Conservation (phyloP, 139 green algal genomes). For the Diplosphaera chodatii region DNA sequence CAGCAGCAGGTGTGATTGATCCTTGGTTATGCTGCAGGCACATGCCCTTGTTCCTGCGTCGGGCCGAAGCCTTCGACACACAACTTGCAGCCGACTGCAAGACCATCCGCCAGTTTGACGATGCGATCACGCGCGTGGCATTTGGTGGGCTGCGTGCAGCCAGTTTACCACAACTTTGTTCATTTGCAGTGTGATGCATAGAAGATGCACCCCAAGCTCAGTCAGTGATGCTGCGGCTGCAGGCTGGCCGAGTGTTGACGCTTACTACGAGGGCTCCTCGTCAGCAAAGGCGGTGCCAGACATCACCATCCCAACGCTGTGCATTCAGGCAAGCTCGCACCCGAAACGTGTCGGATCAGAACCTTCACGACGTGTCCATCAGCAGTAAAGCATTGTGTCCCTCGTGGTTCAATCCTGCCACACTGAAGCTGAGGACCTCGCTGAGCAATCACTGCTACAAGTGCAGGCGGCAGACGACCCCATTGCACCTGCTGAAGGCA, state of each 20-base stretch:
- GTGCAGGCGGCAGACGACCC: slow-evolving; percentile 77
- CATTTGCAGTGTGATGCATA: too few relatives aligned
- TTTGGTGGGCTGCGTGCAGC: slow-evolving; percentile 28
- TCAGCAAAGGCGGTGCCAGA: neutral
- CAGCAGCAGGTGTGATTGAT: too few relatives aligned
- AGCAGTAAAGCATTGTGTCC: too few relatives aligned
- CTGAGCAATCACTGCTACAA: too few relatives aligned
- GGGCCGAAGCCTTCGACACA: neutral
- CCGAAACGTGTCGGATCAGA: neutral
- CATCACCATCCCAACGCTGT: slow-evolving; percentile 54
- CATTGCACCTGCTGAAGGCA: slow-evolving; percentile 73
- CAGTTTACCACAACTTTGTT: too few relatives aligned
- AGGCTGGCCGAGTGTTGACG: slow-evolving; percentile 72
- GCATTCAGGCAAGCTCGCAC: slow-evolving; percentile 41
- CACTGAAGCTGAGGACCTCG: too few relatives aligned
- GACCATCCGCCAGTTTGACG: slow-evolving; percentile 81
- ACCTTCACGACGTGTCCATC: too few relatives aligned
- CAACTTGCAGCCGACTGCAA: slow-evolving; percentile 30
- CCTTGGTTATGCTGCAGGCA: neutral
- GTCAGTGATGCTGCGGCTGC: neutral
- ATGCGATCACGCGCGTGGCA: slow-evolving; percentile 63
- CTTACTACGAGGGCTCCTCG: slow-evolving; percentile 66
- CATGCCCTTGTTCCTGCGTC: neutral
- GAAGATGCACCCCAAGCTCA: too few relatives aligned
- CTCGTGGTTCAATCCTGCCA: too few relatives aligned